These are phyloP conservation scores for Tephrocybe rancida DNA, from an alignment of 768 basidiomycete genomes.

Conservation along the genomic window DNA sequence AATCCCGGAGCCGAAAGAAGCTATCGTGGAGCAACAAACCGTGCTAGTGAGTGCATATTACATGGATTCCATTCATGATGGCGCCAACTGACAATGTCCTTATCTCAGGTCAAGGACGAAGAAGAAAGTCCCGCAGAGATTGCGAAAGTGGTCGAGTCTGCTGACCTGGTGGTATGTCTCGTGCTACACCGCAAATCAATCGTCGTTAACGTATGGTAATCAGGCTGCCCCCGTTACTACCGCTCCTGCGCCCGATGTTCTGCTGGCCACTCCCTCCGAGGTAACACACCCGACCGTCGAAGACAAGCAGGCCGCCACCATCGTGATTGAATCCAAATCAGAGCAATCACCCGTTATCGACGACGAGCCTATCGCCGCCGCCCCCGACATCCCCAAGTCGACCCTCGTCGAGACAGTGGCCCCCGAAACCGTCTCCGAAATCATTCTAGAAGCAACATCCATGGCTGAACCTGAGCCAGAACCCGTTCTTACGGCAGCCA, in stretches of 20 bases:
- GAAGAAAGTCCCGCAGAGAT: neutral
- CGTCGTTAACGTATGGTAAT: conserved; percentile 4
- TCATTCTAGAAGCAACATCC: neutral
- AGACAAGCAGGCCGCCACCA: neutral
- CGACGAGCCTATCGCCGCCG: neutral
- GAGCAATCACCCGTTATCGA: neutral
- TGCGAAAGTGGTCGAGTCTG: neutral
- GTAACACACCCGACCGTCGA: neutral
- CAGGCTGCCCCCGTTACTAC: neutral
- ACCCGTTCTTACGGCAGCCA: neutral
- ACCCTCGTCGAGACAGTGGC: neutral
- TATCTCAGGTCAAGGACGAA: conserved; percentile 9
- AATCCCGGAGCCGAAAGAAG: conserved; percentile 8
- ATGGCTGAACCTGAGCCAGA: neutral
- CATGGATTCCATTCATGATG: neutral
- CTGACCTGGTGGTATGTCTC: conserved; percentile 8
- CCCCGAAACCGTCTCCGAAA: neutral
- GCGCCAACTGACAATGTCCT: neutral
- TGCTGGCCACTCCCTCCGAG: neutral
- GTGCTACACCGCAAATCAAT: neutral
- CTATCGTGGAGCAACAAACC: neutral
- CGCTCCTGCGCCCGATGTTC: neutral
- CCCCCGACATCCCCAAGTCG: neutral
- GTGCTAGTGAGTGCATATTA: neutral
- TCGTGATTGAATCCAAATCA: neutral